Percentiles rank a stretch among this genome's conserved stretches.
phyloP scores from a whole-genome alignment of 176 grass and related monocot species.

The Rhipidocladum racemiflorum region DNA sequence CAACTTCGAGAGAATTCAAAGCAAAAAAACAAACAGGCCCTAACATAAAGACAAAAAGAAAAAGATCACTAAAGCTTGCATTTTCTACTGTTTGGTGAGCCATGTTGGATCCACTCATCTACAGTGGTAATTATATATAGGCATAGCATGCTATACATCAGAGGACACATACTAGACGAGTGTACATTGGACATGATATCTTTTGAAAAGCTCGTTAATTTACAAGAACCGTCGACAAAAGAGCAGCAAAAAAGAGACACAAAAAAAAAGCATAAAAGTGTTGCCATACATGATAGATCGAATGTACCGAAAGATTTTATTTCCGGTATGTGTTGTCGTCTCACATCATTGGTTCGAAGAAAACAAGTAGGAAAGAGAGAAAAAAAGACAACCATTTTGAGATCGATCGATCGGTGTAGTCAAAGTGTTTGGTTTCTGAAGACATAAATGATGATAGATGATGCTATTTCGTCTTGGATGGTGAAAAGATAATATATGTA shows the following conservation, averaged over 20 bases:
- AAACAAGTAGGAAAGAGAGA: not conserved
- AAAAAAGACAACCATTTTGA: not conserved
- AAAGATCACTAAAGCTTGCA: not conserved
- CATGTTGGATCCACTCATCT: constrained; percentile 6
- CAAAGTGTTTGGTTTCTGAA: not conserved
- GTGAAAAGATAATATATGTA: not conserved
- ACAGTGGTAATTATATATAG: constrained; percentile 13
- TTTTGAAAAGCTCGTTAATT: constrained; percentile 23
- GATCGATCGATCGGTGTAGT: not conserved
- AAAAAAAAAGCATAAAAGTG: not conserved
- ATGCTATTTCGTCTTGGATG: constrained; percentile 19
- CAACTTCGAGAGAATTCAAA: too few species aligned
- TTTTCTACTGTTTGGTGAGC: not conserved
- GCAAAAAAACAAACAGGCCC: too few species aligned
- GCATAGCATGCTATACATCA: not conserved
- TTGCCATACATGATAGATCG: constrained; percentile 15
- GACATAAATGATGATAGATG: constrained; percentile 1
- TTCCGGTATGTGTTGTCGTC: not conserved
- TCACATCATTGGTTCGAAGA: constrained; percentile 9
- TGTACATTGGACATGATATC: constrained; percentile 39
- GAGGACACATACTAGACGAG: not conserved
- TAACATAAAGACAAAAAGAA: not conserved
- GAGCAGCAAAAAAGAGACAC: not conserved
- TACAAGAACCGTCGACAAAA: not conserved
- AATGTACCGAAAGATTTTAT: constrained; percentile 24